Evolutionary conservation across 345 rosid species (phyloP), one percentile per base, ranked within the genome.

Genomic region (Sisymbrium altissimum): DNA sequence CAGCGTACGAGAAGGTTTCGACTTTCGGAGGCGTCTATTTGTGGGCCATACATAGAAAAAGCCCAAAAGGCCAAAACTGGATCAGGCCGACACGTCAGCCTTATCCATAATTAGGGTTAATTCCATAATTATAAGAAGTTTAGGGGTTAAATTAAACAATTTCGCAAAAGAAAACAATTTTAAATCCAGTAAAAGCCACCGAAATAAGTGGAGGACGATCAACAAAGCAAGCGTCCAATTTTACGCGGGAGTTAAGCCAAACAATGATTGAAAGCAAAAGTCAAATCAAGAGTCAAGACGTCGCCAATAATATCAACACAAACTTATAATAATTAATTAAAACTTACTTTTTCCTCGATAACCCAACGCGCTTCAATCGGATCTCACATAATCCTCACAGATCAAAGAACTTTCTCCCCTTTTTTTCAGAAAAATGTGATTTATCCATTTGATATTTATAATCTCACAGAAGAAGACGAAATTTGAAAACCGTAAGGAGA

Each of bases 371-470:
- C 61, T 46, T 64, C 52, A 17, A 13, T 1, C 61, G 66, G 76
- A 71, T 71, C 76, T 64, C 67, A 56, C 57, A 61, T 68, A 45
- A 45, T 76, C 75, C 58, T 10, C 75, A 69, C 56, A 50, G 63
- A 61, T 43, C 74, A 39, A 68, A 10, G 7, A 30, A 10, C 7
- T n/a, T 13, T 41, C 30, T 32, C 39, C 52, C n/a, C n/a, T n/a
- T n/a, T n/a, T n/a, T n/a, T n/a, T n/a, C n/a, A n/a, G n/a, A n/a
- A 52, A 75, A 75, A 76, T 77, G 76, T 64, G 71, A 76, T 50
- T 50, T 68, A 58, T 59, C 53, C 54, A 21, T 54, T 71, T 12
- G 60, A 36, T 6, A 13, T 11, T 40, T 5, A 35, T 27, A 19
- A 0, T 2, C 13, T 32, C 19, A 3, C 13, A 74, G 73, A 64